phyloP scores from a whole-genome alignment of 257 asterid species.

The Solanum pennellii region DNA sequence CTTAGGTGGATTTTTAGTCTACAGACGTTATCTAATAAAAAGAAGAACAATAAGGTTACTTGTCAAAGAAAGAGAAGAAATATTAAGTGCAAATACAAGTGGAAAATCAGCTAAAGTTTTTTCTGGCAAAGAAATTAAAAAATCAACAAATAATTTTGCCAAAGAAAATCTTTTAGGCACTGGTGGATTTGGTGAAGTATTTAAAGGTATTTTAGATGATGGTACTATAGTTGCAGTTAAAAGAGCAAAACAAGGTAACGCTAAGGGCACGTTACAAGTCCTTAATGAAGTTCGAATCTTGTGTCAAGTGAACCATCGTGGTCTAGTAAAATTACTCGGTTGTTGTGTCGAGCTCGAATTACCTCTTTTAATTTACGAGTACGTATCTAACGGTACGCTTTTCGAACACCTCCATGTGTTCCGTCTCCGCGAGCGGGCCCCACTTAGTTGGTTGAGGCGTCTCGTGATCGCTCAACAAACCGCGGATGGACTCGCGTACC shows the following conservation, averaged over 20 bases:
- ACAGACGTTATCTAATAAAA: constrained; percentile 4
- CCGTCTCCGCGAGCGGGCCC: constrained; percentile 2
- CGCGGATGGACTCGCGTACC: constrained; percentile 39
- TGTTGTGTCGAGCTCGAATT: constrained; percentile 54
- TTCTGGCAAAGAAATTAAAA: constrained; percentile 44
- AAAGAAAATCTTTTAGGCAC: constrained; percentile 37
- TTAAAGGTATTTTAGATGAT: constrained; percentile 40
- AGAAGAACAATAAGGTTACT: constrained; percentile 11
- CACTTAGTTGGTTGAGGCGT: constrained; percentile 38
- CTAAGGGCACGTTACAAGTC: constrained; percentile 39
- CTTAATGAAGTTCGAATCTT: constrained; percentile 49
- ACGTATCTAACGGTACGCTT: constrained; percentile 37
- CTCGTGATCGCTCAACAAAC: constrained; percentile 33
- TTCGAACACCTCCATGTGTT: constrained; percentile 39
- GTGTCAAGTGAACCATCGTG: constrained; percentile 52
- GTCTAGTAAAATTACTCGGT: constrained; percentile 37
- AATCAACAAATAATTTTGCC: constrained; percentile 39
- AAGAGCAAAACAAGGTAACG: constrained; percentile 45
- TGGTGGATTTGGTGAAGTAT: constrained; percentile 65
- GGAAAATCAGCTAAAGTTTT: constrained; percentile 49
- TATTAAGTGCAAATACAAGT: constrained; percentile 30
- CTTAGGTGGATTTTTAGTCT: constrained; percentile 30
- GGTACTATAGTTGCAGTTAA: constrained; percentile 42
- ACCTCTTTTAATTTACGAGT: constrained; percentile 43
- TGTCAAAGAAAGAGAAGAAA: constrained; percentile 41